Evolutionary conservation across 768 basidiomycete species (phyloP).

Genomic region (Termitomyces sp.): DNA sequence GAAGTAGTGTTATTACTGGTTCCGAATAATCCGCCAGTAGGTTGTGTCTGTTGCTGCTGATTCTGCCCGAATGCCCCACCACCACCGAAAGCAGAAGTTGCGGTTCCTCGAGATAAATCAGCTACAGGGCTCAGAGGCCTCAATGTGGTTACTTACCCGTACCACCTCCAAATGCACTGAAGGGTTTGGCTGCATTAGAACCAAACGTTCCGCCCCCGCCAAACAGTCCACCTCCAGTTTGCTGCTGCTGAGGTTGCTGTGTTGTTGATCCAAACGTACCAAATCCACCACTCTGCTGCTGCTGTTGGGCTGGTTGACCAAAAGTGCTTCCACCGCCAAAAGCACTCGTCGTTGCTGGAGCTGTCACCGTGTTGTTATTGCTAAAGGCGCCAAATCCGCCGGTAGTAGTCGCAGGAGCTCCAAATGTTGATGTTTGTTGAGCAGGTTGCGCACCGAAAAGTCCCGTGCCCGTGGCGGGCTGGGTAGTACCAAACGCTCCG

Average conservation of each 20-base stretch:
- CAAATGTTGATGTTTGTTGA: conserved; percentile 37
- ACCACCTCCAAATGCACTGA: conserved; percentile 10
- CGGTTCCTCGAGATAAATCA: conserved; percentile 4
- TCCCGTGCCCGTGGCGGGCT: conserved; percentile 26
- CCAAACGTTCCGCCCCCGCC: conserved; percentile 29
- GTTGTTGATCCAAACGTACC: conserved; percentile 18
- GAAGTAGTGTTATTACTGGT: conserved; percentile 19
- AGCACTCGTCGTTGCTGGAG: conserved; percentile 22
- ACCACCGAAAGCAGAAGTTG: conserved; percentile 26
- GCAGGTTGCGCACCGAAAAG: conserved; percentile 43
- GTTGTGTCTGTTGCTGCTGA: conserved; percentile 25
- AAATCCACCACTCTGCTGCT: conserved; percentile 24
- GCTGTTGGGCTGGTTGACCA: conserved; percentile 34
- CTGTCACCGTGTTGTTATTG: conserved; percentile 18
- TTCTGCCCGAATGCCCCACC: conserved; percentile 28
- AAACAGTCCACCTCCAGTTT: conserved; percentile 26
- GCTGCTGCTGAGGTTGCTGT: conserved; percentile 25
- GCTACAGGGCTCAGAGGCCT: background rate
- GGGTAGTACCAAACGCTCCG: conserved; percentile 40
- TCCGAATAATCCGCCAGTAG: conserved; percentile 27
- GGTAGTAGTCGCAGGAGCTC: conserved; percentile 25
- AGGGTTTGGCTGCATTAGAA: conserved; percentile 13
- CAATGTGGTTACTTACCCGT: conserved; percentile 4
- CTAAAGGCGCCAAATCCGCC: conserved; percentile 42
- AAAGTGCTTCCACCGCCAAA: conserved; percentile 54